phyloP scores from a whole-genome alignment of 345 rosid genomes.

The Clarkia xantiana region DNA sequence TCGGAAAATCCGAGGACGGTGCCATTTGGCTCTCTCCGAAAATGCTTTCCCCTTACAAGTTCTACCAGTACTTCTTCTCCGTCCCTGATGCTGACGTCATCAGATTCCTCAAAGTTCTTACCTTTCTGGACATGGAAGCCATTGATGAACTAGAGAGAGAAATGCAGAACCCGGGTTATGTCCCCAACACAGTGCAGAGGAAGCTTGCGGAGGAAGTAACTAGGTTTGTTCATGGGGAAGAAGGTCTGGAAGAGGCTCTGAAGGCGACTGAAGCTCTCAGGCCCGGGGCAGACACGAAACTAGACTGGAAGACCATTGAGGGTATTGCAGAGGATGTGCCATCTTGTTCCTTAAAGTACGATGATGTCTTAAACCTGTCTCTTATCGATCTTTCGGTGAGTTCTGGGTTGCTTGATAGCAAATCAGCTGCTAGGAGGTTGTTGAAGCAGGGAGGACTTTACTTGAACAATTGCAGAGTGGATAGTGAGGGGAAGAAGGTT shows the following conservation, averaged over 20 bases:
- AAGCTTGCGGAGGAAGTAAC: slow-evolving; percentile 91
- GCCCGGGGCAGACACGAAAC: slow-evolving; percentile 80
- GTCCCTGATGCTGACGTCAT: slow-evolving; percentile 73
- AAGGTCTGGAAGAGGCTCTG: slow-evolving; percentile 76
- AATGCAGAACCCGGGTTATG: slow-evolving; percentile 57
- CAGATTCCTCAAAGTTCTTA: slow-evolving; percentile 59
- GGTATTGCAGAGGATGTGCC: slow-evolving; percentile 84
- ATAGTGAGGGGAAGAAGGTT: slow-evolving; percentile 52
- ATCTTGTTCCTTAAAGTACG: slow-evolving; percentile 48
- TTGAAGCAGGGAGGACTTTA: slow-evolving; percentile 94
- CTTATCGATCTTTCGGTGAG: slow-evolving; percentile 63
- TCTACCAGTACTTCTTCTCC: slow-evolving; percentile 91
- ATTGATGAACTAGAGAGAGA: slow-evolving; percentile 47
- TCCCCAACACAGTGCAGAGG: slow-evolving; percentile 57
- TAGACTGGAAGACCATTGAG: slow-evolving; percentile 85
- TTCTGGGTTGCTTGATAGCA: slow-evolving; percentile 79
- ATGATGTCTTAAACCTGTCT: slow-evolving; percentile 36
- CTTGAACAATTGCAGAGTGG: slow-evolving; percentile 79
- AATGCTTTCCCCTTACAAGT: slow-evolving; percentile 70
- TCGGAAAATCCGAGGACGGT: slow-evolving; percentile 97
- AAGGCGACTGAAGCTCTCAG: slow-evolving; percentile 87
- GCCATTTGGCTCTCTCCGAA: slow-evolving; percentile 87
- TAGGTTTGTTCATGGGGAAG: slow-evolving; percentile 79
- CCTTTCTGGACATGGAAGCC: slow-evolving; percentile 60
- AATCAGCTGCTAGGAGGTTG: slow-evolving; percentile 68